These are phyloP conservation scores for Goffeauzyma gilvescens DNA, from an alignment of 768 basidiomycete species.

Conservation along the genomic window DNA sequence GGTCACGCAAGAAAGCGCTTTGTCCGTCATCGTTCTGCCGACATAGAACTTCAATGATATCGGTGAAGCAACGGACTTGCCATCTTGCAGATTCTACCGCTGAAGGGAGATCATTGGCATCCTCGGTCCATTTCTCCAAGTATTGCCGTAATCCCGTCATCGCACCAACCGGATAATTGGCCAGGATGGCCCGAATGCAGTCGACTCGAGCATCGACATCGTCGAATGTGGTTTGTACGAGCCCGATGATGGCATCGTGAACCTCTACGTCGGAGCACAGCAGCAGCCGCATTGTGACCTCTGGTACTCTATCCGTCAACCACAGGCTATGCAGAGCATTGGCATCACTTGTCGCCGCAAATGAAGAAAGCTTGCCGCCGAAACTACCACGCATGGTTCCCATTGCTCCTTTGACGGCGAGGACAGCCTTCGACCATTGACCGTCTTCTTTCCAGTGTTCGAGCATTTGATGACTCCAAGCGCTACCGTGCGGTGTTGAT, in stretches of 20 bases:
- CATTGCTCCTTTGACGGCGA: constrained; percentile 47
- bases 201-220: constrained; percentile 65
- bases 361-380: constrained; percentile 43
- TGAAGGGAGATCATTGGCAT: constrained; percentile 42
- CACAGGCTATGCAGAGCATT: constrained; percentile 42
- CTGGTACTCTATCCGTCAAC: constrained; percentile 40
- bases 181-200: constrained; percentile 61
- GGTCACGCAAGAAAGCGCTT: constrained; percentile 12
- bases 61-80: constrained; percentile 77
- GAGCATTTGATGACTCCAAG: constrained; percentile 22
- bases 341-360: constrained; percentile 45
- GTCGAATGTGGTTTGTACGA: constrained; percentile 73
- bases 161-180: constrained; percentile 45
- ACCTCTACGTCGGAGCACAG: constrained; percentile 64
- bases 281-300: constrained; percentile 47
- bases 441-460: constrained; percentile 18
- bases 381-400: constrained; percentile 45
- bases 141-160: constrained; percentile 54
- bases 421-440: constrained; percentile 34
- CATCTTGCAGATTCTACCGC: constrained; percentile 63
- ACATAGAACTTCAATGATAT: constrained; percentile 76
- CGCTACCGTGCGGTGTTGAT: constrained; percentile 38
- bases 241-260: constrained; percentile 52
- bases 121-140: constrained; percentile 46
- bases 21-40: constrained; percentile 13